phyloP scores from a whole-genome alignment of 2,329 filamentous ascomycete species.

The Xylaria polymorpha region DNA sequence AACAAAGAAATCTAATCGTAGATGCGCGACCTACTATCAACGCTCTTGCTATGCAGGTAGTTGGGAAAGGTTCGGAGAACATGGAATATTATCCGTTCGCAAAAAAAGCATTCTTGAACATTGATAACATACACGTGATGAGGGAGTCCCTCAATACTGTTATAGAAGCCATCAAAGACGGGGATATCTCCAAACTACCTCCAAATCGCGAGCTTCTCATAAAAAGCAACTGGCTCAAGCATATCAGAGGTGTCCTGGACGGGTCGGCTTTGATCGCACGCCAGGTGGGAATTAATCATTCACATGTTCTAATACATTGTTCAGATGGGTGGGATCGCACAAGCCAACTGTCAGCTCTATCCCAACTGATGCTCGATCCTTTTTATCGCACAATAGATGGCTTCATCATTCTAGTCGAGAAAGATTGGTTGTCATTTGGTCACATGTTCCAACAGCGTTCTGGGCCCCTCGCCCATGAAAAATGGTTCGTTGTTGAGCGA shows the following conservation, averaged over 20 bases:
- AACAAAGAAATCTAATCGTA: slow-evolving; percentile 93
- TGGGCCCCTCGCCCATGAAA: slow-evolving; percentile 87
- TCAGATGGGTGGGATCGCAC: slow-evolving; percentile 99
- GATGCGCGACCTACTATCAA: slow-evolving; percentile 96
- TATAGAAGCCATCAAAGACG: slow-evolving; percentile 90
- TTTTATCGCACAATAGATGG: slow-evolving; percentile 95
- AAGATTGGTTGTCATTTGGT: slow-evolving; percentile 97
- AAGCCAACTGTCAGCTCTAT: slow-evolving; percentile 89
- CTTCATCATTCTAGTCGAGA: slow-evolving; percentile 94
- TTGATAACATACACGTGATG: slow-evolving; percentile 99
- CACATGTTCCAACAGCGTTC: slow-evolving; percentile 97
- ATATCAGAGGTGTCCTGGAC: slow-evolving; percentile 85
- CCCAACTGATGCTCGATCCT: slow-evolving; percentile 93
- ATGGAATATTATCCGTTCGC: slow-evolving; percentile 97
- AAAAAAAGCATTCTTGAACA: slow-evolving; percentile 90
- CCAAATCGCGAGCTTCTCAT: slow-evolving; percentile 84
- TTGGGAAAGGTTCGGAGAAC: slow-evolving; percentile 94
- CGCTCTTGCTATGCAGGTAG: slow-evolving; percentile 91
- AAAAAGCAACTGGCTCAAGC: slow-evolving; percentile 90
- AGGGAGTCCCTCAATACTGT: slow-evolving; percentile 88
- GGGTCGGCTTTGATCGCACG: slow-evolving; percentile 86
- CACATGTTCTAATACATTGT: slow-evolving; percentile 95
- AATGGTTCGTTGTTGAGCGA: slow-evolving; percentile 91
- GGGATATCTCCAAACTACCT: slow-evolving; percentile 84
- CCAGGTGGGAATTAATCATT: slow-evolving; percentile 90